These are phyloP conservation scores for Penicillium cataractarum DNA, from an alignment of 495 filamentous ascomycete genomes.

Conservation along the genomic window DNA sequence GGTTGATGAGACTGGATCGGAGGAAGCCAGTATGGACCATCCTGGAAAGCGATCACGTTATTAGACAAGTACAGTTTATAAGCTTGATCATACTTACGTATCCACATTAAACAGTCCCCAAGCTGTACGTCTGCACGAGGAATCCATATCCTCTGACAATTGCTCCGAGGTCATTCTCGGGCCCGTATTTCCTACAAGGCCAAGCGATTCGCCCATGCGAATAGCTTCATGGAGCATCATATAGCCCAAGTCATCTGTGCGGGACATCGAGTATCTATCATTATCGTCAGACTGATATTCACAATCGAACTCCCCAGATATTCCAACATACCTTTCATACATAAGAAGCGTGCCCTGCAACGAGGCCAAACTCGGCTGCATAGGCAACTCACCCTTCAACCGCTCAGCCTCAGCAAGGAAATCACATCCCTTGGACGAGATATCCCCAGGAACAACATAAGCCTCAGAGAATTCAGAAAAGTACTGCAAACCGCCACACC, in stretches of 20 bases:
- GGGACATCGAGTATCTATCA: constrained; percentile 46
- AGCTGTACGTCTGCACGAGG: constrained; percentile 39
- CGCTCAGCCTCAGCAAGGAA: constrained; percentile 50
- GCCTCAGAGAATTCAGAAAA: constrained; percentile 51
- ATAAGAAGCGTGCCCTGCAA: constrained; percentile 48
- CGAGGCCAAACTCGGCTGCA: constrained; percentile 36
- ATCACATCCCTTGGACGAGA: constrained; percentile 46
- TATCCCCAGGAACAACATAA: constrained; percentile 46
- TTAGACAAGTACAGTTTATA: background rate
- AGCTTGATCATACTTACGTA: constrained; percentile 34
- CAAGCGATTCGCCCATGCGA: constrained; percentile 40
- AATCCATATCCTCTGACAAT: constrained; percentile 39
- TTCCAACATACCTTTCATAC: constrained; percentile 40
- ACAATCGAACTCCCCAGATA: background rate
- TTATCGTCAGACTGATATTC: background rate
- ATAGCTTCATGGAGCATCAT: constrained; percentile 48
- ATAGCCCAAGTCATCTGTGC: constrained; percentile 47
- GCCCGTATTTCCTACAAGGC: constrained; percentile 36
- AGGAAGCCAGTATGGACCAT: constrained; percentile 48
- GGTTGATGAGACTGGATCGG: constrained; percentile 40
- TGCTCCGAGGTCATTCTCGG: constrained; percentile 24
- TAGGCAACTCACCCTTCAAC: constrained; percentile 28
- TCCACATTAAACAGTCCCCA: constrained; percentile 53
- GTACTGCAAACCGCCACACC: constrained; percentile 32
- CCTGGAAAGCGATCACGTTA: constrained; percentile 26